A percentile compares a stretch with the other conserved stretches of the same genome.
Conservation (phyloP, 257 asterid species). For the Craterostigma plantagineum region DNA sequence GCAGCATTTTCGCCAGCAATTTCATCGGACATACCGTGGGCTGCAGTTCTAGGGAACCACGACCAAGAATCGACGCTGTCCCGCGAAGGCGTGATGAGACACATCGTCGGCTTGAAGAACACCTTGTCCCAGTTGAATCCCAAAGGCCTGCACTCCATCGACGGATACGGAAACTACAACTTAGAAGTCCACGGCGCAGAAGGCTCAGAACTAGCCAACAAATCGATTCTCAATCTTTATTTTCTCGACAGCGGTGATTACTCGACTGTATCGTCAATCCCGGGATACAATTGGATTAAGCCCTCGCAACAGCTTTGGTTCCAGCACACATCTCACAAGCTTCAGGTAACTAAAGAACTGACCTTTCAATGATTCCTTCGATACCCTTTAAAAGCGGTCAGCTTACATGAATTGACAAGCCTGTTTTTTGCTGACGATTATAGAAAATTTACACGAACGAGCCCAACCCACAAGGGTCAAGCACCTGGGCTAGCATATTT, state of each 20-base stretch:
- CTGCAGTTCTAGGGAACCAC: constrained; percentile 92
- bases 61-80: constrained; percentile 78
- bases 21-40: constrained; percentile 64
- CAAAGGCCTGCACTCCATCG: constrained; percentile 26
- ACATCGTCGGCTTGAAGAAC: constrained; percentile 53
- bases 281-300: constrained; percentile 86
- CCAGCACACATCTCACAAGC: constrained; percentile 39
- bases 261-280: constrained; percentile 65
- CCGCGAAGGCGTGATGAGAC: constrained; percentile 66
- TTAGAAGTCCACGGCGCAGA: constrained; percentile 59
- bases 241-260: constrained; percentile 88
- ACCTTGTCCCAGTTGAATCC: constrained; percentile 67
- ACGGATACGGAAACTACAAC: constrained; percentile 86
- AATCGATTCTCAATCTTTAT: constrained; percentile 70
- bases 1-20: constrained; percentile 80
- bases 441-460: constrained; percentile 38
- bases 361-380: background rate
- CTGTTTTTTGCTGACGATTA: no score
- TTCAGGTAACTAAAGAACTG: constrained; percentile 31
- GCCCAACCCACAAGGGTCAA: constrained; percentile 42
- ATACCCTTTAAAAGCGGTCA: background rate
- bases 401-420: no score
- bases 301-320: constrained; percentile 92
- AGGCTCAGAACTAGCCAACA: constrained; percentile 38
- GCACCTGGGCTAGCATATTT: constrained; percentile 89